Percentiles rank a stretch among this genome's conserved stretches.
These are phyloP conservation scores for Yamadazyma sp. DNA, from an alignment of 805 yeast species.

Conservation along the genomic window DNA sequence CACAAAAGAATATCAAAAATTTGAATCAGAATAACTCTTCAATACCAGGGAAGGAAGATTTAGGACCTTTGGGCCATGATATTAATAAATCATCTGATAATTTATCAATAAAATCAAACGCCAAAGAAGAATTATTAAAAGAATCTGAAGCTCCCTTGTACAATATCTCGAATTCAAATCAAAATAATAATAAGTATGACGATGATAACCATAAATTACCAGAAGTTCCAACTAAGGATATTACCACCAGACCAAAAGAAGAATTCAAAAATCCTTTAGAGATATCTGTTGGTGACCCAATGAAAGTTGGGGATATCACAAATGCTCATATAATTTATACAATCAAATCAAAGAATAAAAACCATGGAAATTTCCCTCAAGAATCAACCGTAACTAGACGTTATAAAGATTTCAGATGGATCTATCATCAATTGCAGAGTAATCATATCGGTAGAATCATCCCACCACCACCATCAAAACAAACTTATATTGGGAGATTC, in stretches of 20 bases:
- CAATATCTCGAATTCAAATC: constrained; percentile 24
- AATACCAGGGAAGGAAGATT: constrained; percentile 1
- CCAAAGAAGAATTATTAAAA: constrained; percentile 32
- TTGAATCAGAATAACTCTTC: constrained; percentile 16
- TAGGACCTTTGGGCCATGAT: constrained; percentile 27
- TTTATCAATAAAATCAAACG: constrained; percentile 16
- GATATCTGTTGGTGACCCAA: constrained; percentile 84
- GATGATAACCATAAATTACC: background rate
- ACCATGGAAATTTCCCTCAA: constrained; percentile 22
- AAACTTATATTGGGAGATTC: constrained; percentile 89
- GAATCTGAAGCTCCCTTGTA: constrained; percentile 57
- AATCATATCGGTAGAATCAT: constrained; percentile 88
- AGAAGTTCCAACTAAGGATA: constrained; percentile 6
- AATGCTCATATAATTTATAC: constrained; percentile 86
- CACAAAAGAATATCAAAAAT: constrained; percentile 29
- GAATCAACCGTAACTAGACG: constrained; percentile 68
- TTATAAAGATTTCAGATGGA: constrained; percentile 91
- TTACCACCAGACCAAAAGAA: too few species aligned
- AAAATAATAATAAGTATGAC: background rate
- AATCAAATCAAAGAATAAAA: constrained; percentile 58
- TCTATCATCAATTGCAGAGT: constrained; percentile 80
- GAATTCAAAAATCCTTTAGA: constrained; percentile 33
- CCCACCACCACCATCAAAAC: constrained; percentile 92
- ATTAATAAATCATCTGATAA: constrained; percentile 15
- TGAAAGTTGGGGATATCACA: constrained; percentile 86